These are phyloP conservation scores for Lumnitzera littorea DNA, from an alignment of 345 rosid genomes.

Conservation along the genomic window DNA sequence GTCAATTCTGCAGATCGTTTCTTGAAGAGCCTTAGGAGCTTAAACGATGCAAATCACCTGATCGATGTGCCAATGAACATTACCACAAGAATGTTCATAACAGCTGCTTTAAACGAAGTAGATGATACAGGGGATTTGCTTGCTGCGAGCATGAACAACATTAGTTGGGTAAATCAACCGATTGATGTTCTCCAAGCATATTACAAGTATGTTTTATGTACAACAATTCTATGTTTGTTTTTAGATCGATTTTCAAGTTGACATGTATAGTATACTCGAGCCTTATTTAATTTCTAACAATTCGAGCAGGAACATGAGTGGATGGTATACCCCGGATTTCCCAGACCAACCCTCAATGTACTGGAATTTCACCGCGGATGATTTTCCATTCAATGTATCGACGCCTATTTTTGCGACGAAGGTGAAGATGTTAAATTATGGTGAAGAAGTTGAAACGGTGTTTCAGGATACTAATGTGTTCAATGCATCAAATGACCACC, in stretches of 20 bases:
- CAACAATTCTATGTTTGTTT: too few species aligned
- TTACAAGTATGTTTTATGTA: conserved; percentile 1
- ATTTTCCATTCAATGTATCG: neutral
- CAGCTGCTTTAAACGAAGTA: conserved; percentile 1
- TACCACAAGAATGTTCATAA: conserved; percentile 16
- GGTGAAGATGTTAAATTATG: conserved; percentile 13
- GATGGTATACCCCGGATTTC: conserved; percentile 1
- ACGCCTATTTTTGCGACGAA: conserved; percentile 2
- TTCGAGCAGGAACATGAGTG: conserved; percentile 7
- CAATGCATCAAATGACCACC: conserved; percentile 15
- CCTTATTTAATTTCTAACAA: too few species aligned
- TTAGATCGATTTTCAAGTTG: too few species aligned
- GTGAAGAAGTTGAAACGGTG: conserved; percentile 21
- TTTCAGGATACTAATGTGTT: conserved; percentile 25
- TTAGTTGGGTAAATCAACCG: conserved; percentile 10
- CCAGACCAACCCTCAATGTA: conserved; percentile 1
- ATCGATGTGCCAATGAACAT: conserved; percentile 16
- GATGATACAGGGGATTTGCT: neutral
- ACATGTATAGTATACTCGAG: too few species aligned
- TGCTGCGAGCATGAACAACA: conserved; percentile 17
- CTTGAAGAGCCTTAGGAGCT: conserved; percentile 6
- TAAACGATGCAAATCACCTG: conserved; percentile 2
- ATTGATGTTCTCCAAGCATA: conserved; percentile 16
- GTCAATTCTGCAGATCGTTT: conserved; percentile 1
- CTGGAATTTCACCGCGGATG: conserved; percentile 7